Evolutionary conservation across 306 rosid species (phyloP), one percentile per base, ranked within the genome.

Genomic region (Lupinus albus): DNA sequence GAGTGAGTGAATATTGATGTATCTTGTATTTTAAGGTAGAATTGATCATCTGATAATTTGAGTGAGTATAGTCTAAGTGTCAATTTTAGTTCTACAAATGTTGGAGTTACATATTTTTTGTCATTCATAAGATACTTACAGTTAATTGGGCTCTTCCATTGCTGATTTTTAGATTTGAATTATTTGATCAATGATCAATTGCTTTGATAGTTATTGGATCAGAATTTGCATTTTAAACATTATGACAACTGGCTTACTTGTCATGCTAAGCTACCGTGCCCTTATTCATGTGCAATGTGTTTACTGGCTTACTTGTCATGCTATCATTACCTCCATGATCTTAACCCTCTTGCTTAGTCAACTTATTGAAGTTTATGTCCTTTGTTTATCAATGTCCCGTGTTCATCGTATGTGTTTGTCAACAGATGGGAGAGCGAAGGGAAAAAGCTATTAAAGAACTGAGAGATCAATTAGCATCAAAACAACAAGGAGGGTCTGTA

Each of bases 401-500:
- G 50, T 58, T 53, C 42, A 4, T 67, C 58, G 64, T 32, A 49
- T 64, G 73, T 21, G 52, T 48, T 75, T 71, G 10, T 54, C 78
- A n/a, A 67, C 89, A 94, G 99, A 86, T 84, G 83, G 97, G 92
- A 25, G 99, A 90, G 65, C 83, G 96, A 58, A 79, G 92, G 67
- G 97, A 94, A 85, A 94, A 75, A 75, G 95, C 96, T 50, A 69
- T 94, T 30, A 88, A 91, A 78, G 99, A 94, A 71, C 84, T 94
- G 64, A 76, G 78, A 75, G 97, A 90, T 65, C 89, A 88, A 78
- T 59, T 94, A 61, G 84, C 86, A 36, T 86, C 78, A 69, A 88
- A 86, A 82, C 99, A 86, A 25, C 30, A 25, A 25, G 30, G 30
- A 67, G 84, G 57, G 46, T 44, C 67, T 33, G 46, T 13, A 38